Evolutionary conservation across 495 filamentous ascomycete genomes (phyloP).

Genomic region (Tuber magnatum): DNA sequence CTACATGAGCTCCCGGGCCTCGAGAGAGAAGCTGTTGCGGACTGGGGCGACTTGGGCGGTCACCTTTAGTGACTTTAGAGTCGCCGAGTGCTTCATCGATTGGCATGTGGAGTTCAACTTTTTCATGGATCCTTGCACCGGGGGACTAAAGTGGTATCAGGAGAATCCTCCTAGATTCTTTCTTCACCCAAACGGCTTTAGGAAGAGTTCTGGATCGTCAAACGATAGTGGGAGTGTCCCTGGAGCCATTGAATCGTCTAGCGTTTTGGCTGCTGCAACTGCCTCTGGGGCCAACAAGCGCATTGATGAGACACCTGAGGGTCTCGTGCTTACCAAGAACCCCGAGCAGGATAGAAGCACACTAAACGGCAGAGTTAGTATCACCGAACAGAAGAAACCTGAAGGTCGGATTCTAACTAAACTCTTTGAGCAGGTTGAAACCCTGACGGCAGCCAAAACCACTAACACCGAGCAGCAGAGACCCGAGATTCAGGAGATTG

Average conservation of each 20-base stretch:
- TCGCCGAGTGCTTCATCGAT: background rate
- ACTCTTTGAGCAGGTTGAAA: background rate
- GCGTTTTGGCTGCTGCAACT: background rate
- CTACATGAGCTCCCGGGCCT: background rate
- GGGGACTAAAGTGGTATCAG: background rate
- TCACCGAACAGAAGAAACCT: background rate
- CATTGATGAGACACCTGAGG: background rate
- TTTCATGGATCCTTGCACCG: background rate
- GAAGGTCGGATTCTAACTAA: background rate
- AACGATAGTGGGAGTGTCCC: background rate
- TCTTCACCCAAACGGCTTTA: background rate
- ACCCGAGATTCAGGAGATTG: background rate
- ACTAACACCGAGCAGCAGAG: background rate
- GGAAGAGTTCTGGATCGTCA: background rate
- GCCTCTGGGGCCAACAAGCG: background rate
- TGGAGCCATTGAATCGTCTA: background rate
- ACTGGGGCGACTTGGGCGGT: background rate
- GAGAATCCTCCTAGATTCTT: background rate
- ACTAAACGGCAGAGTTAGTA: background rate
- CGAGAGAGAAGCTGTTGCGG: background rate
- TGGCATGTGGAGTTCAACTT: background rate
- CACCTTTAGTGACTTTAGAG: background rate
- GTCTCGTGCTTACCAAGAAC: background rate
- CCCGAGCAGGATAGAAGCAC: background rate
- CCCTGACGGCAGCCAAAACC: background rate